Conservation (phyloP, 78 protist species). For the Pigoraptor vietnamica region DNA sequence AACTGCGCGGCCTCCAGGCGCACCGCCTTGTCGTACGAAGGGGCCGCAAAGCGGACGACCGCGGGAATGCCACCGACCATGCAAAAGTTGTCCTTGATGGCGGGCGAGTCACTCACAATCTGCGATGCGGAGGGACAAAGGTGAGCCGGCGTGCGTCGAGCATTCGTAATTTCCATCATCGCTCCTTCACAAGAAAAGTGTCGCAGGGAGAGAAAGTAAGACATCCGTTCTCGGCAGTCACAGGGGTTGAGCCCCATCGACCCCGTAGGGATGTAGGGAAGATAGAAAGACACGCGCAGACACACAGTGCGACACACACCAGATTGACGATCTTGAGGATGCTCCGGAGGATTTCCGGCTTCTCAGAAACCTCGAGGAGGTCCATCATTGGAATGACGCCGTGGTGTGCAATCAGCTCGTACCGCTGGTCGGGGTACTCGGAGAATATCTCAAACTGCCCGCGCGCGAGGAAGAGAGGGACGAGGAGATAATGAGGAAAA, state of each 20-base stretch:
- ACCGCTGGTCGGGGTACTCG: constrained; percentile 58
- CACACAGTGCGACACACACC: not conserved
- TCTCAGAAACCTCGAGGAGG: constrained; percentile 43
- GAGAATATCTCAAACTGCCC: constrained; percentile 45
- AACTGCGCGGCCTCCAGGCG: constrained; percentile 69
- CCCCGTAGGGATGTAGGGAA: no score
- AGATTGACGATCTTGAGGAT: constrained; percentile 54
- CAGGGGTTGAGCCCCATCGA: no score
- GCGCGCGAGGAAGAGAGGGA: constrained; percentile 12
- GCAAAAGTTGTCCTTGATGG: constrained; percentile 69
- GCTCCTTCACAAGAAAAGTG: no score
- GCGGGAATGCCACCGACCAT: constrained; percentile 82
- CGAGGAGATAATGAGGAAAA: not conserved
- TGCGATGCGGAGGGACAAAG: not conserved
- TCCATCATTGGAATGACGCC: constrained; percentile 83
- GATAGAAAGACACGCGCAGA: not conserved
- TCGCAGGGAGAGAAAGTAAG: no score
- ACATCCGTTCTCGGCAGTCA: no score
- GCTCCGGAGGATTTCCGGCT: constrained; percentile 20
- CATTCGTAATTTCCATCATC: no score
- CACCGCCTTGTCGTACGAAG: constrained; percentile 23
- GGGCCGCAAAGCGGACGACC: constrained; percentile 43
- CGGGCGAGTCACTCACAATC: not conserved
- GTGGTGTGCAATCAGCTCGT: constrained; percentile 59
- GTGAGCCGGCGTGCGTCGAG: not conserved